phyloP scores from a whole-genome alignment of 768 basidiomycete species.

The Clitopilus passeckerianus region DNA sequence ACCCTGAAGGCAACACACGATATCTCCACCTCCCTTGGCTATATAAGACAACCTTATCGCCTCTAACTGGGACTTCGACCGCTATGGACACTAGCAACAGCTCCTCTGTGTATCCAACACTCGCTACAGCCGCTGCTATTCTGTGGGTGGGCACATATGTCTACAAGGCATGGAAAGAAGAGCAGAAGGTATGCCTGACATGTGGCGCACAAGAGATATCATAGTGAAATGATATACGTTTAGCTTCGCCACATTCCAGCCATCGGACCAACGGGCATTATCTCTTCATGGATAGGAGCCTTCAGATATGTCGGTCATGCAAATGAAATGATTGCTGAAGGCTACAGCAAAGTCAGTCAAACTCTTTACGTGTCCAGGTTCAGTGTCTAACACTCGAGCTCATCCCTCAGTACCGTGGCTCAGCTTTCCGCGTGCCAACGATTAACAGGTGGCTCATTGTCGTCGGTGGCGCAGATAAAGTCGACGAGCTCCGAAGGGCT shows the following conservation, averaged over 20 bases:
- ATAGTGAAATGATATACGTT: constrained; percentile 2
- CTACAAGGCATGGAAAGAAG: constrained; percentile 3
- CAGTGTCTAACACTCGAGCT: not conserved
- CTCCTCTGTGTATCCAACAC: not conserved
- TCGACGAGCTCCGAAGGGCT: constrained; percentile 29
- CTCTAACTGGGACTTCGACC: not conserved
- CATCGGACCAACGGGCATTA: constrained; percentile 10
- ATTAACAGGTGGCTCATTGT: constrained; percentile 25
- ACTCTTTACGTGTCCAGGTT: not conserved
- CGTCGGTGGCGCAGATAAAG: constrained; percentile 20
- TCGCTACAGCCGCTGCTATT: not conserved
- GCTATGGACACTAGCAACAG: not conserved
- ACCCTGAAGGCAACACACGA: not conserved
- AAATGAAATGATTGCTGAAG: constrained; percentile 12
- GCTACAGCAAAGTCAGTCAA: constrained; percentile 10
- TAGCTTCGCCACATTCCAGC: constrained; percentile 11
- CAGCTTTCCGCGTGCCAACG: constrained; percentile 16
- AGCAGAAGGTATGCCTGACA: constrained; percentile 1
- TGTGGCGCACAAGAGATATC: not conserved
- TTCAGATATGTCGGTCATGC: constrained; percentile 6
- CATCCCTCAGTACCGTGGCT: constrained; percentile 9
- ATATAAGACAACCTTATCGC: not conserved
- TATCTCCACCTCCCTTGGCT: not conserved
- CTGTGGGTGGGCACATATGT: not conserved
- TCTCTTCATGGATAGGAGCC: constrained; percentile 13